Evolutionary conservation across 371 early-diverging fungal species (phyloP), one percentile per base, ranked within the genome.

Genomic region (Coemansia sp.): DNA sequence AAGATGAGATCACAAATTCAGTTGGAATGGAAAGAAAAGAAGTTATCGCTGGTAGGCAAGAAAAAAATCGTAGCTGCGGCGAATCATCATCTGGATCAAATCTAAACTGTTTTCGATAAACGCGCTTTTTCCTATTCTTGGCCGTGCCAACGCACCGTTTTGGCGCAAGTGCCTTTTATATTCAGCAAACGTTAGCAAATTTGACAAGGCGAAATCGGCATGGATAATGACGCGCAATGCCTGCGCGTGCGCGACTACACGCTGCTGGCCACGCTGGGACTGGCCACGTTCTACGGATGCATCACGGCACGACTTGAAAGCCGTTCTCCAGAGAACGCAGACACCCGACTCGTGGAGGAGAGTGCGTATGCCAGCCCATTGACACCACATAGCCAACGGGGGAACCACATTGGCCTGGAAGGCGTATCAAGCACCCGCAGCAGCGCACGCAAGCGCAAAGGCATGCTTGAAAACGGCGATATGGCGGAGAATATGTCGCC

Each of bases 201-300:
- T n/a, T n/a, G n/a, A n/a, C n/a, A n/a, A n/a, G n/a, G n/a, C n/a
- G n/a, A 40, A 40, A 43, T 32, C 13, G 31, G 10, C 30, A 64
- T 64, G 65, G 58, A 64, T 32, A 45, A 45, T 43, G 35, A 57
- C 6, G 10, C 39, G 38, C 64, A 68, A 55, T 45, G 61, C 3
- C 59, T 73, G 54, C 68, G 74, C n/a, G 26, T 62, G 6, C 52
- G 69, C 59, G 74, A 74, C 65, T 69, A 65, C 39, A 73, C 74
- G 20, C 61, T 65, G 30, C 50, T 61, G 38, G 65, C 69, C 8
- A 73, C 74, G 13, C 74, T 73, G 14, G 70, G 74, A 20, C 61
- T 73, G 11, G 38, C 59, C 2, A 42, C 65, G 45, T 62, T 68
- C 16, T 73, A 73, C 48, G 55, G 54, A 40, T 41, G 54, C 34